A percentile compares a stretch with the other conserved stretches of the same genome.
Evolutionary conservation across 2,329 filamentous ascomycete genomes (phyloP).

Genomic region (Cordyceps javanica): DNA sequence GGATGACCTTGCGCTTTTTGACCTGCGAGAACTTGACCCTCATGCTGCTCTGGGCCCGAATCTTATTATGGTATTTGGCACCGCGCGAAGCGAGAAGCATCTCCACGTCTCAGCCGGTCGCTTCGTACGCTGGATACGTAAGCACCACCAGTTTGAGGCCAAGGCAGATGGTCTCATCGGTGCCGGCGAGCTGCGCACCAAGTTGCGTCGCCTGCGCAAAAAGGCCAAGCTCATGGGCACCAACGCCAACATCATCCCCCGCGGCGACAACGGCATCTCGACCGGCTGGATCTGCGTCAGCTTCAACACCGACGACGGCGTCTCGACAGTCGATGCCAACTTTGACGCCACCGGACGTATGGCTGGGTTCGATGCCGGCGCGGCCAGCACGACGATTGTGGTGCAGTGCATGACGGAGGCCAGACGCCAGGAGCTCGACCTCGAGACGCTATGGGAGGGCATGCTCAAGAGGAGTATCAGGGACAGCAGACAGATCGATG

Average conservation of each 20-base stretch:
- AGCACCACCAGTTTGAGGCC: constrained; percentile 64
- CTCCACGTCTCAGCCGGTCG: constrained; percentile 85
- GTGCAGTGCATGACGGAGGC: constrained; percentile 53
- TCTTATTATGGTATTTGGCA: constrained; percentile 87
- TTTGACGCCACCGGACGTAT: constrained; percentile 50
- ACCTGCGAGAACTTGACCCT: constrained; percentile 78
- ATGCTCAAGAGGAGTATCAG: constrained; percentile 31
- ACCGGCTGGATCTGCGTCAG: constrained; percentile 98
- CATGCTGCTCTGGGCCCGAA: constrained; percentile 82
- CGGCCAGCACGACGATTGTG: constrained; percentile 46
- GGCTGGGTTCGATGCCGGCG: constrained; percentile 66
- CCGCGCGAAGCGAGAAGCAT: constrained; percentile 87
- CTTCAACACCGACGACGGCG: constrained; percentile 62
- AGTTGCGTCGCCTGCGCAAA: constrained; percentile 72
- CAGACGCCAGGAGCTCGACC: constrained; percentile 44
- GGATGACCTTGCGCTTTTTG: constrained; percentile 72
- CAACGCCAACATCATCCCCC: constrained; percentile 57
- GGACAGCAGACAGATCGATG: constrained; percentile 23
- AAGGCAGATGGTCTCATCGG: constrained; percentile 84
- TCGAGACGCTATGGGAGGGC: constrained; percentile 47
- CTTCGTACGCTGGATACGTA: constrained; percentile 80
- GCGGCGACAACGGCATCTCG: constrained; percentile 75
- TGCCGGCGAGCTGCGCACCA: constrained; percentile 84
- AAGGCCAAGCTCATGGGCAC: constrained; percentile 75
- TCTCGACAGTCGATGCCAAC: constrained; percentile 37